Evolutionary conservation across 2,329 filamentous ascomycete genomes (phyloP), one percentile per base, ranked within the genome.

Genomic region (Epicoccum sorghinum): DNA sequence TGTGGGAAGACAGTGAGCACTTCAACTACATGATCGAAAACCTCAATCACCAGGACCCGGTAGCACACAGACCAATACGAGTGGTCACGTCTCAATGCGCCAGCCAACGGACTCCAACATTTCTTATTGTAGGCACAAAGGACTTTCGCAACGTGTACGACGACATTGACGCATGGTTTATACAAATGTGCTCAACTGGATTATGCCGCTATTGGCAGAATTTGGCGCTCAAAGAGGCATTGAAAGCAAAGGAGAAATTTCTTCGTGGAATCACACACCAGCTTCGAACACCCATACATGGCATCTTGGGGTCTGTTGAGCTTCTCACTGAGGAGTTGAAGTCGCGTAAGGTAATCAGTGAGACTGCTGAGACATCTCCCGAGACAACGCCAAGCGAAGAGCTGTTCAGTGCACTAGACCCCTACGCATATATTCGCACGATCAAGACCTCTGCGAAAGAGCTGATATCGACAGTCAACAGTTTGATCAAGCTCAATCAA

Each of bases 221-320:
- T 14, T 65, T 60, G 2, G 59, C 73, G 9, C 58, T 80, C 0
- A 60, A 70, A 23, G 77, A 81, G 55, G 78, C 76, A 0, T 69
- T 79, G 51, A 62, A 64, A 10, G 77, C 77, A 0, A 80, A 80
- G 47, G 77, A 80, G 1, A 72, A 63, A 3, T 81, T 81, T 49
- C 64, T 81, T 0, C 70, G 79, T 4, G 76, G 78, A 0, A 74
- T 81, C 7, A 79, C 77, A 0, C 79, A 81, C 47, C 77, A 80
- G 32, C 73, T 81, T 0, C 72, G 79, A 33, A 81, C 79, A 0
- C 79, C 79, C 0, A 79, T 81, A 4, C 79, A 81, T 30, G 79
- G 79, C 0, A 78, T 81, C 2, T 68, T 81, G 5, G 73, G 72
- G 6, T 75, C 73, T 1, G 69, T 70, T 4, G 75, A 81, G 13